Conservation (phyloP, 768 basidiomycete species). For the Panaeolus papilionaceus region DNA sequence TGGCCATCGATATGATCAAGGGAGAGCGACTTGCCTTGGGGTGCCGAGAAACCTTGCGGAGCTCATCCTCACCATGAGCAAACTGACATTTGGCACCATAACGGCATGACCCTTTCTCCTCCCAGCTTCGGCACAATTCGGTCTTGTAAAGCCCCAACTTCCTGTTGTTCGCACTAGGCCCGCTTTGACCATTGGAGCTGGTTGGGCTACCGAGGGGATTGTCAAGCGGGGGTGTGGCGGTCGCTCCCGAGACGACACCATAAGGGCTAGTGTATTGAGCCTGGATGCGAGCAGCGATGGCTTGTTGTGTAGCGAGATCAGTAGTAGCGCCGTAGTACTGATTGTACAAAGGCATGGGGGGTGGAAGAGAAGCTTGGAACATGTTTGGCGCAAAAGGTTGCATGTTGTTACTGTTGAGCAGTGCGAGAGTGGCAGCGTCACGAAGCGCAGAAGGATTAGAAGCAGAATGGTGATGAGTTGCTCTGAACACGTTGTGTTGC, state of each 20-base stretch:
- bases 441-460: constrained; percentile 82
- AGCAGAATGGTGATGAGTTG: constrained; percentile 81
- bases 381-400: constrained; percentile 58
- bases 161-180: constrained; percentile 90
- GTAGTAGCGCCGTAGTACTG: constrained; percentile 68
- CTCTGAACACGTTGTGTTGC: constrained; percentile 76
- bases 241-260: constrained; percentile 30
- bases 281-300: constrained; percentile 69
- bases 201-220: constrained; percentile 49
- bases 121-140: constrained; percentile 89
- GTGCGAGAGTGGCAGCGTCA: constrained; percentile 69
- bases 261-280: constrained; percentile 66
- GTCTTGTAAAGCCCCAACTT: constrained; percentile 93
- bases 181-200: constrained; percentile 53
- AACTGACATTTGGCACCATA: constrained; percentile 93
- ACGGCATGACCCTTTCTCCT: constrained; percentile 86
- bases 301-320: constrained; percentile 60
- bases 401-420: constrained; percentile 60
- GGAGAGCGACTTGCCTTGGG: constrained; percentile 69
- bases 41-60: constrained; percentile 83
- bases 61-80: constrained; percentile 90
- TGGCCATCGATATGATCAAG: constrained; percentile 15
- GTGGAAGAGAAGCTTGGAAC: constrained; percentile 57
- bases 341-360: constrained; percentile 68
- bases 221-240: constrained; percentile 37